phyloP scores from a whole-genome alignment of 192 early-diverging fungal genomes.

The Backusella westeae region DNA sequence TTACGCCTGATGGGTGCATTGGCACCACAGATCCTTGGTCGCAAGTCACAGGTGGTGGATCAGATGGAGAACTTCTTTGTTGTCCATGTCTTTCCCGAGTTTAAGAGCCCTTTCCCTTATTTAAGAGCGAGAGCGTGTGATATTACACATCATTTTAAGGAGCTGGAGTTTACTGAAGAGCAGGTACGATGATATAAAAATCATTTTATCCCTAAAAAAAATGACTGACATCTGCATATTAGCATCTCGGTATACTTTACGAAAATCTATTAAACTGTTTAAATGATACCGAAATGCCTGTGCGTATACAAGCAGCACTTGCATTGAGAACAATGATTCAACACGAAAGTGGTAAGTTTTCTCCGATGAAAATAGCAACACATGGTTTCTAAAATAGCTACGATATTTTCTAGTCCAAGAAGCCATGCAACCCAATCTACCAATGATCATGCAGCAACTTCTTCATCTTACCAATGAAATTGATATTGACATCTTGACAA shows the following conservation, averaged over 20 bases:
- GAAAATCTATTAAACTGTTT: slow-evolving; percentile 59
- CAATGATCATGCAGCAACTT: slow-evolving; percentile 81
- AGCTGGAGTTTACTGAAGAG: slow-evolving; percentile 59
- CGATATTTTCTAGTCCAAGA: slow-evolving; percentile 44
- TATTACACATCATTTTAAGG: slow-evolving; percentile 54
- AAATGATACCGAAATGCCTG: slow-evolving; percentile 80
- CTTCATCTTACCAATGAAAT: slow-evolving; percentile 89
- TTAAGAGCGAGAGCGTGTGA: slow-evolving; percentile 68
- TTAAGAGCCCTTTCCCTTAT: slow-evolving; percentile 79
- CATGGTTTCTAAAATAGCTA: background rate
- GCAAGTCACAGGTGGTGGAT: slow-evolving; percentile 40
- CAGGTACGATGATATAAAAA: slow-evolving; percentile 8
- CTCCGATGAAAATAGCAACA: no score
- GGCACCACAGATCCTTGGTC: slow-evolving; percentile 60
- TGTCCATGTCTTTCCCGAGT: slow-evolving; percentile 86
- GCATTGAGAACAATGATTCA: slow-evolving; percentile 77
- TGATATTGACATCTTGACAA: slow-evolving; percentile 84
- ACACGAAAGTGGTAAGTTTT: slow-evolving; percentile 52
- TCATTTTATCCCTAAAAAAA: no score
- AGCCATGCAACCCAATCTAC: slow-evolving; percentile 74
- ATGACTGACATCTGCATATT: no score
- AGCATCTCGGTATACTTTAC: slow-evolving; percentile 37
- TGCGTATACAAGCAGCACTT: slow-evolving; percentile 85
- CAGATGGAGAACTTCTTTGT: slow-evolving; percentile 86
- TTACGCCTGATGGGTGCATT: slow-evolving; percentile 82